These are phyloP conservation scores for Fusarium sp. DNA, from an alignment of 2,329 filamentous ascomycete species.

Conservation along the genomic window DNA sequence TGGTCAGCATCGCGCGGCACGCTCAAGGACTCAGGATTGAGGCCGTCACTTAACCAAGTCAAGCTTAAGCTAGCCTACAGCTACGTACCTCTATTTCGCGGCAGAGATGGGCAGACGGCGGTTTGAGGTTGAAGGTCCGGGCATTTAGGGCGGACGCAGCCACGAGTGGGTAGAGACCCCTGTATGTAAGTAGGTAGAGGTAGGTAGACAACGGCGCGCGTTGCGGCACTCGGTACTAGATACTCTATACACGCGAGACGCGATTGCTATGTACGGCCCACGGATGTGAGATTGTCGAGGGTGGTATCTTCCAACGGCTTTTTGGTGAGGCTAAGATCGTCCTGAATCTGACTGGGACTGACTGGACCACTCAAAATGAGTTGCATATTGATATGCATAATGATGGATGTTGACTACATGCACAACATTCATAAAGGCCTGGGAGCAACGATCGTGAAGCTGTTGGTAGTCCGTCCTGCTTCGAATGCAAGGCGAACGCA, in stretches of 20 bases:
- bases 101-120: constrained; percentile 41
- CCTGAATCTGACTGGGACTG: constrained; percentile 16
- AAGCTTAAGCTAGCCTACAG: constrained; percentile 36
- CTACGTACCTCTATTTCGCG: constrained; percentile 33
- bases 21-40: constrained; percentile 45
- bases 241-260: constrained; percentile 10
- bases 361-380: constrained; percentile 23
- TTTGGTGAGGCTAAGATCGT: constrained; percentile 45
- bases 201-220: constrained; percentile 15
- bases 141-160: constrained; percentile 46
- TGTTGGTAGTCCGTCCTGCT: constrained; percentile 10
- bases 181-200: constrained; percentile 2
- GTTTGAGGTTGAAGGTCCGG: constrained; percentile 42
- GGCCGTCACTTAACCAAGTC: constrained; percentile 41
- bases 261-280: not conserved
- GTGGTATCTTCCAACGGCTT: constrained; percentile 19
- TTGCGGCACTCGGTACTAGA: constrained; percentile 38
- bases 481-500: constrained; percentile 29
- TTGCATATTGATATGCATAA: constrained; percentile 21
- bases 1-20: constrained; percentile 38
- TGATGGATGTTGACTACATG: constrained; percentile 22
- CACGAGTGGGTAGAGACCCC: constrained; percentile 41
- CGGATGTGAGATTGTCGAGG: constrained; percentile 1
- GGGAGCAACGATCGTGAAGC: not conserved
- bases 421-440: constrained; percentile 38